Percentiles rank a stretch among this genome's conserved stretches.
These are phyloP conservation scores for Lipomyces yarrowii DNA, from an alignment of 1,139 yeast genomes.

Conservation along the genomic window DNA sequence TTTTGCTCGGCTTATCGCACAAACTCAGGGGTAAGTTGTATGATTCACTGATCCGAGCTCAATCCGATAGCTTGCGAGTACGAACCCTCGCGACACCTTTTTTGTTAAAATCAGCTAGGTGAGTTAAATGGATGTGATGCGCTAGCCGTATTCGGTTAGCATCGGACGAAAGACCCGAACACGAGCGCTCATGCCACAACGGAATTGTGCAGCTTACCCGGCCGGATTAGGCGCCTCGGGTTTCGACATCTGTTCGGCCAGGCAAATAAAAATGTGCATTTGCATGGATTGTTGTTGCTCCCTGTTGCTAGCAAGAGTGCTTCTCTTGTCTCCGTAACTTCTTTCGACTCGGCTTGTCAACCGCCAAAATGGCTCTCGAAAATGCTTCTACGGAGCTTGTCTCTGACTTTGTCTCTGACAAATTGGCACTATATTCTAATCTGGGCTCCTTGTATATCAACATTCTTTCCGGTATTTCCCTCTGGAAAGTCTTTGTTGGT, in stretches of 20 bases:
- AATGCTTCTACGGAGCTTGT: not conserved
- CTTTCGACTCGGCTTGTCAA: not conserved
- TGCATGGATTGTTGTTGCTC: not conserved
- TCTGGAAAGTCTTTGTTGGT: conserved; percentile 19
- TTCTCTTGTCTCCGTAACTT: not conserved
- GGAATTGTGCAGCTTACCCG: not conserved
- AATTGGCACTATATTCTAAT: not conserved
- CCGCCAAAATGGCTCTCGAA: conserved; percentile 1
- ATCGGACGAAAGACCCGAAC: not conserved
- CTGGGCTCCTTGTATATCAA: not conserved
- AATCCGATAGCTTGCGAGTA: too few species aligned
- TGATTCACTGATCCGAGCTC: too few species aligned
- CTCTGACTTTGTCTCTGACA: not conserved
- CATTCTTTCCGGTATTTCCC: conserved; percentile 12
- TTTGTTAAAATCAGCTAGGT: too few species aligned
- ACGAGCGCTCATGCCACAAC: not conserved
- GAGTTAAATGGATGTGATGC: not conserved
- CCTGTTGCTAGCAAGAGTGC: too few species aligned
- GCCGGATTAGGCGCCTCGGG: not conserved
- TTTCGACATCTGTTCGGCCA: not conserved
- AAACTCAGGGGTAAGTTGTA: too few species aligned
- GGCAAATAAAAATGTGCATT: not conserved
- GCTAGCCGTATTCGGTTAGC: not conserved
- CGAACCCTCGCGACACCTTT: too few species aligned
- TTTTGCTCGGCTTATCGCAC: too few species aligned